These are phyloP conservation scores for Didymella segeticola DNA, from an alignment of 2,329 filamentous ascomycete species.

Conservation along the genomic window DNA sequence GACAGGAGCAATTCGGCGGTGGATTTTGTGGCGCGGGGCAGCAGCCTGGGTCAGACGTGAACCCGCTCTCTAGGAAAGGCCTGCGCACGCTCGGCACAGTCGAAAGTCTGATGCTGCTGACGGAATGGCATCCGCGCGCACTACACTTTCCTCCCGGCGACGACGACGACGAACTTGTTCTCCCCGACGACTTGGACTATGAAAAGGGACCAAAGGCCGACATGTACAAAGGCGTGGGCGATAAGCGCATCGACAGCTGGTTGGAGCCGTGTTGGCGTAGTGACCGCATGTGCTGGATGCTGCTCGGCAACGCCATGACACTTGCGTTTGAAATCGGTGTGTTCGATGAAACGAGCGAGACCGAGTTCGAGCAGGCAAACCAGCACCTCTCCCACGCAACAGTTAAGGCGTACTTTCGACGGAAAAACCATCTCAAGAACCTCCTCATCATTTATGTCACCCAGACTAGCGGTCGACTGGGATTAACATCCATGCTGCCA, in stretches of 20 bases:
- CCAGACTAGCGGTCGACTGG: conserved; percentile 89
- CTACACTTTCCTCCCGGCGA: conserved; percentile 85
- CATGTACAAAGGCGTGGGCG: conserved; percentile 68
- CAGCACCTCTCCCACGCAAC: conserved; percentile 57
- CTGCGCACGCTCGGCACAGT: conserved; percentile 90
- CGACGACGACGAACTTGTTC: conserved; percentile 68
- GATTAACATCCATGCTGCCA: conserved; percentile 93
- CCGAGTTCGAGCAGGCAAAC: conserved; percentile 58
- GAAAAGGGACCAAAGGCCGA: conserved; percentile 49
- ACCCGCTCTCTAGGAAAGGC: conserved; percentile 65
- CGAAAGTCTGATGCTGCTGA: conserved; percentile 90
- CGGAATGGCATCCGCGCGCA: conserved; percentile 95
- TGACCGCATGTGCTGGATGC: conserved; percentile 98
- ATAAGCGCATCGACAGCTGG: conserved; percentile 90
- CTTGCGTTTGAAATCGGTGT: conserved; percentile 93
- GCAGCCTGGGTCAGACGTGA: conserved; percentile 71
- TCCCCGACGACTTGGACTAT: conserved; percentile 72
- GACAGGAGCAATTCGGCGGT: conserved; percentile 92
- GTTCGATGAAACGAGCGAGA: conserved; percentile 86
- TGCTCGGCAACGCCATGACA: conserved; percentile 88
- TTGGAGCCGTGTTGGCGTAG: conserved; percentile 90
- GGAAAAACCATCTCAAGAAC: conserved; percentile 82
- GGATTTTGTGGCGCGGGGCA: conserved; percentile 80
- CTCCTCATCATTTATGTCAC: conserved; percentile 90
- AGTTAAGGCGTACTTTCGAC: conserved; percentile 77